These are phyloP conservation scores for Chrysanthemum makinoi DNA, from an alignment of 129 eudicot genomes.

Conservation along the genomic window DNA sequence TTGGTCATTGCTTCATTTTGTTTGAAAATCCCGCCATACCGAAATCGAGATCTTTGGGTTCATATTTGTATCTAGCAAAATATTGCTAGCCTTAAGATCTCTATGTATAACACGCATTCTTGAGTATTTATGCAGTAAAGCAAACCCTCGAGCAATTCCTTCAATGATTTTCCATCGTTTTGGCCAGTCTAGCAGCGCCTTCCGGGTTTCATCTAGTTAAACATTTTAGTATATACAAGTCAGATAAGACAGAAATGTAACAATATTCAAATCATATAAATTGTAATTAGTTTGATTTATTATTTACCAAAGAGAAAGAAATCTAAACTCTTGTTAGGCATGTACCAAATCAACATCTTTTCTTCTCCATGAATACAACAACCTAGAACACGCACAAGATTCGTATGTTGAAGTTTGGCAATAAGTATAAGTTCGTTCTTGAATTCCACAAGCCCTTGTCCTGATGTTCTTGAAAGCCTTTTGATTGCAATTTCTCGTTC, in stretches of 20 bases:
- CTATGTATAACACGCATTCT: conserved; percentile 36
- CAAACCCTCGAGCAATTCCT: conserved; percentile 37
- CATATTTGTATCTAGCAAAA: no score
- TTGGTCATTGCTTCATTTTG: no score
- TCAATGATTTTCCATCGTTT: neutral
- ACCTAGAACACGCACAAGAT: conserved; percentile 35
- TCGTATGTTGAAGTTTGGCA: conserved; percentile 35
- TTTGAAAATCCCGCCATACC: no score
- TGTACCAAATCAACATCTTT: conserved; percentile 36
- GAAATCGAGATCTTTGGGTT: no score
- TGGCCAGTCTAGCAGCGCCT: neutral
- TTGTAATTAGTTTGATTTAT: neutral
- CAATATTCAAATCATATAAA: no score
- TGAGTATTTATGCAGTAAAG: conserved; percentile 48
- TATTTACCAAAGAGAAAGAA: conserved; percentile 18
- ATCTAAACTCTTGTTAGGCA: conserved; percentile 46
- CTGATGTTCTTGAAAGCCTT: conserved; percentile 27
- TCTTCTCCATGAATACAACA: conserved; percentile 30
- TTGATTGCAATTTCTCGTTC: conserved; percentile 32
- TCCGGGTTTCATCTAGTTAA: neutral
- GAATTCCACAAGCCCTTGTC: conserved; percentile 35
- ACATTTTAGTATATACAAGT: neutral
- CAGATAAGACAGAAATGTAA: neutral
- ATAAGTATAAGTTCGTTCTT: conserved; percentile 39
- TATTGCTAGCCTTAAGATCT: no score